phyloP scores from a whole-genome alignment of 306 rosid genomes.

The Neltuma alba region DNA sequence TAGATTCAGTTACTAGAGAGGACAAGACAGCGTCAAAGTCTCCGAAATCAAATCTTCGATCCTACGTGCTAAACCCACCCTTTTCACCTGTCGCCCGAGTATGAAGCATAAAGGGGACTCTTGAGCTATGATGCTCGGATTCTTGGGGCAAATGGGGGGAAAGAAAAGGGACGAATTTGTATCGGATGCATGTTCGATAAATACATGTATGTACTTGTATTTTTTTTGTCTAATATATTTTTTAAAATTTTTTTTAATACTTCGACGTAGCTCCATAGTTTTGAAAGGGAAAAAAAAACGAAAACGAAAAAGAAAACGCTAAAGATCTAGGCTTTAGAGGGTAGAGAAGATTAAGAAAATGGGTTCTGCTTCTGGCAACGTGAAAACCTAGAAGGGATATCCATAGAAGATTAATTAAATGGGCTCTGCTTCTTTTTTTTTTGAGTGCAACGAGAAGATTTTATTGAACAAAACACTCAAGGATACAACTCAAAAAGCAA shows the following conservation, averaged over 20 bases:
- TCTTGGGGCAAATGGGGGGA: neutral
- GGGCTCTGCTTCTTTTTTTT: no score
- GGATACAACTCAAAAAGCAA: no score
- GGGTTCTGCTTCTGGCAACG: neutral
- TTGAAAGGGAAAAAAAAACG: no score
- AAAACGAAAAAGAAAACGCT: no score
- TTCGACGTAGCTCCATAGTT: neutral
- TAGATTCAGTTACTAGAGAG: slow-evolving; percentile 59
- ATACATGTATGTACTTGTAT: neutral
- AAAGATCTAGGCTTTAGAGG: neutral
- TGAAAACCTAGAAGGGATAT: no score
- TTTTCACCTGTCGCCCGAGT: slow-evolving; percentile 90
- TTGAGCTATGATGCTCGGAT: neutral
- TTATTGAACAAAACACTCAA: no score
- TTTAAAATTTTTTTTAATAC: neutral
- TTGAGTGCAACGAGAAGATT: no score
- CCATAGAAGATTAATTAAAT: no score
- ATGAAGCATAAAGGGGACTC: slow-evolving; percentile 26
- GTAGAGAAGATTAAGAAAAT: neutral
- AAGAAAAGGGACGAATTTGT: neutral
- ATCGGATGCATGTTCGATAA: neutral
- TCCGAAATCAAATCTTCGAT: slow-evolving; percentile 60
- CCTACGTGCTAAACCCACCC: slow-evolving; percentile 70
- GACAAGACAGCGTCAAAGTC: slow-evolving; percentile 53
- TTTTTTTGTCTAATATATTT: neutral